Evolutionary conservation across 1,139 yeast species (phyloP), one percentile per base, ranked within the genome.

Genomic region (Kazachstania sp.): DNA sequence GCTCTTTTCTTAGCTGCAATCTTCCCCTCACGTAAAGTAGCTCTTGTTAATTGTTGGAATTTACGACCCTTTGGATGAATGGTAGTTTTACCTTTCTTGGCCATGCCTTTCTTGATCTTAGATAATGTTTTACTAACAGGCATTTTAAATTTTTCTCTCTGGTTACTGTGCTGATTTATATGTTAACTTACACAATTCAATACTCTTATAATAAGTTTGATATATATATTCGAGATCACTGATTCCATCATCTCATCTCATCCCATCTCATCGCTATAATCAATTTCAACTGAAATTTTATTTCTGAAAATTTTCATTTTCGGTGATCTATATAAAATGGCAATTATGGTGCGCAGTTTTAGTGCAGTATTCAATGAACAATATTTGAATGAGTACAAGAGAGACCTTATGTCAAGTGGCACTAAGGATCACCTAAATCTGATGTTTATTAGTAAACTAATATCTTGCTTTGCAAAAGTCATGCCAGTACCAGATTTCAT

Each of bases 51-150:
- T 65, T 85, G 88, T 64, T 84, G 83, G 67, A 86, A 84, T 66
- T 86, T 88, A 48, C 97, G 76, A 7, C 97, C 95, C 60, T 83
- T 83, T 37, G 95, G 88, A 64, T 90, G 97, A 55, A 90, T 73
- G 30, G 75, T 71, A 12, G 63, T 59, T 48, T 69, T 69, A 19
- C 59, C 59, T 12, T 71, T 67, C 18, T 81, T 80, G 41, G 78
- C 79, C 18, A 81, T 66, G 47, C 72, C 74, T 68, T 85, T 85
- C 56, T 79, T 76, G 40, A 90, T 85, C 64, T 87, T 88, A 23
- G 74, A 68, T 44, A 88, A 71, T 51, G 83, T 81, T 60, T 86
- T 88, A 29, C 83, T 83, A 47, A 83, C 70, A 18, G 95, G 95
- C 96, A 88, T 88, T 38, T 1, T 18, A n/a, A n/a, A 9, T 30